These are phyloP conservation scores for Furcasterigmium furcatum DNA, from an alignment of 2,329 filamentous ascomycete species.

Conservation along the genomic window DNA sequence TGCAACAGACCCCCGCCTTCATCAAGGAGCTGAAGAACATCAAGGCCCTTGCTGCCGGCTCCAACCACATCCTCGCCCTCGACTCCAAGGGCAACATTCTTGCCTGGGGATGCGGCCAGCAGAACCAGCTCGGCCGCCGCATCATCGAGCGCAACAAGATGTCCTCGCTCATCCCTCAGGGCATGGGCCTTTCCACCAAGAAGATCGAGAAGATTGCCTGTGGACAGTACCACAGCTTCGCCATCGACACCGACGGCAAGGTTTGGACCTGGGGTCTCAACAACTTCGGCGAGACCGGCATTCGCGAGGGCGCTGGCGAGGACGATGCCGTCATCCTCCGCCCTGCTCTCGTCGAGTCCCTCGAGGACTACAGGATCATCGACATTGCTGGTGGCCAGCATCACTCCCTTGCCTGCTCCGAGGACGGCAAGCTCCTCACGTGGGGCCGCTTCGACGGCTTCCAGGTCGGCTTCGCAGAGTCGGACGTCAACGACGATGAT, in stretches of 20 bases:
- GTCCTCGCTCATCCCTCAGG: slow-evolving; percentile 58
- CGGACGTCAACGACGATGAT: slow-evolving; percentile 52
- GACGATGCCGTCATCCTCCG: slow-evolving; percentile 70
- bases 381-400: slow-evolving; percentile 67
- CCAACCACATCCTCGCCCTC: slow-evolving; percentile 69
- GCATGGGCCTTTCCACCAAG: slow-evolving; percentile 57
- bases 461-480: slow-evolving; percentile 54
- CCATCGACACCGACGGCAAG: slow-evolving; percentile 65
- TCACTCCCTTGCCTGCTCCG: slow-evolving; percentile 66
- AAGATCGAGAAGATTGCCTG: slow-evolving; percentile 63
- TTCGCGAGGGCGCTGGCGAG: slow-evolving; percentile 56
- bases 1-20: slow-evolving; percentile 40
- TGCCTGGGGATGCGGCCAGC: slow-evolving; percentile 71
- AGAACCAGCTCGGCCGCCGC: slow-evolving; percentile 59
- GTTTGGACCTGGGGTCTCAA: slow-evolving; percentile 86
- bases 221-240: slow-evolving; percentile 81
- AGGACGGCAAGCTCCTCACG: slow-evolving; percentile 52
- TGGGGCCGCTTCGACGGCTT: slow-evolving; percentile 58
- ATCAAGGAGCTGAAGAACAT: slow-evolving; percentile 64
- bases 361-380: slow-evolving; percentile 61
- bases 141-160: slow-evolving; percentile 60
- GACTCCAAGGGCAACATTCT: slow-evolving; percentile 62
- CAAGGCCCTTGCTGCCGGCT: slow-evolving; percentile 59
- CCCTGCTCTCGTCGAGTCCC: slow-evolving; percentile 62
- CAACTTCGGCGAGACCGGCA: slow-evolving; percentile 78